A percentile compares a stretch with the other conserved stretches of the same genome.
phyloP scores from a whole-genome alignment of 345 rosid species.

The Cardamine chenopodiifolia region DNA sequence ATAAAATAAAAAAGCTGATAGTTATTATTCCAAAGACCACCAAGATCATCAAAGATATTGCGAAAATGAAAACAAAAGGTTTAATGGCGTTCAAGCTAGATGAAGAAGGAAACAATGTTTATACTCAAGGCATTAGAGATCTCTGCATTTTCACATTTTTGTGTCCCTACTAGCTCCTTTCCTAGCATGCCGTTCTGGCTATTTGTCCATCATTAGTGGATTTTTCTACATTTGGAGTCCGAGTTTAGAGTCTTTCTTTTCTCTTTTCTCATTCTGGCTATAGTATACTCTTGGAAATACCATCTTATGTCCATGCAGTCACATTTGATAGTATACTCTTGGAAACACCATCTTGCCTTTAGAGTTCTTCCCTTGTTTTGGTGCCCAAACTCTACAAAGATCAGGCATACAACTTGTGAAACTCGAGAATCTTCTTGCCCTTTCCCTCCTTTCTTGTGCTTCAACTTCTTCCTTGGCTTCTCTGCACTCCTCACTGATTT shows the following conservation, averaged over 20 bases:
- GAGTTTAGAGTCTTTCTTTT: too few relatives aligned
- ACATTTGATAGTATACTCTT: slow-evolving; percentile 45
- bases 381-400: slow-evolving; percentile 91
- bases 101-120: background rate
- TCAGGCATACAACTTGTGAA: slow-evolving; percentile 87
- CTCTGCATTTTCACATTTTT: background rate
- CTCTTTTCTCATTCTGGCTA: too few relatives aligned
- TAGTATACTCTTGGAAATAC: too few relatives aligned
- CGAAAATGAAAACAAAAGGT: background rate
- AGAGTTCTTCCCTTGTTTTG: slow-evolving; percentile 56
- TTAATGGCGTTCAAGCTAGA: background rate
- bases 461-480: slow-evolving; percentile 51
- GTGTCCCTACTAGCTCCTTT: background rate
- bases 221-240: too few relatives aligned
- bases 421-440: slow-evolving; percentile 79
- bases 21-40: too few relatives aligned
- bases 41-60: too few relatives aligned
- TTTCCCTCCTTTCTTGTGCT: slow-evolving; percentile 76
- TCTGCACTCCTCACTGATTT: slow-evolving; percentile 38
- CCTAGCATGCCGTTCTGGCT: too few relatives aligned
- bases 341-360: too few relatives aligned
- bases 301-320: background rate
- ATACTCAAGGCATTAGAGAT: background rate
- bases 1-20: too few relatives aligned
- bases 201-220: too few relatives aligned